Evolutionary conservation across 148 eudicot genomes (phyloP).

Genomic region (Persicaria maculosa): DNA sequence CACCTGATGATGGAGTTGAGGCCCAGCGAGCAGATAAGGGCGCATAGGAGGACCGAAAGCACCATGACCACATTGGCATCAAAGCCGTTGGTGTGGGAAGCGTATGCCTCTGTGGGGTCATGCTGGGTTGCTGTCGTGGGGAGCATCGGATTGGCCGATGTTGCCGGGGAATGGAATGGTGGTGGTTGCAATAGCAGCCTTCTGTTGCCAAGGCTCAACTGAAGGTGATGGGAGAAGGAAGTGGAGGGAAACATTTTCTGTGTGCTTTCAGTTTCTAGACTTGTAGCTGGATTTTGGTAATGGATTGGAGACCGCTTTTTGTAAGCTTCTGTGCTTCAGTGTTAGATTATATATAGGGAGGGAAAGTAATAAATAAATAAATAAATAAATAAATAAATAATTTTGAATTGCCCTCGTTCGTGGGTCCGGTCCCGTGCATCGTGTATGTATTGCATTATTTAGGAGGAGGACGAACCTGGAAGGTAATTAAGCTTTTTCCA

Average conservation of each 20-base stretch:
- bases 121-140: slow-evolving; percentile 15
- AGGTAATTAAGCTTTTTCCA: no score
- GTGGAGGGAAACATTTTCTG: slow-evolving; percentile 34
- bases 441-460: no score
- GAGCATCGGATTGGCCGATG: slow-evolving; percentile 22
- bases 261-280: not conserved
- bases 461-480: no score
- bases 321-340: slow-evolving; percentile 9
- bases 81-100: slow-evolving; percentile 31
- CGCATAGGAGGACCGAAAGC: slow-evolving; percentile 75
- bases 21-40: slow-evolving; percentile 76
- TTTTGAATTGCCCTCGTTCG: no score
- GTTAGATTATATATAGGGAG: not conserved
- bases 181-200: slow-evolving; percentile 41
- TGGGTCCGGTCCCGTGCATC: no score
- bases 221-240: slow-evolving; percentile 33
- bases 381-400: no score
- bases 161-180: slow-evolving; percentile 14
- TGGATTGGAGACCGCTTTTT: slow-evolving; percentile 7
- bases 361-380: no score
- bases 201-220: slow-evolving; percentile 29
- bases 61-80: slow-evolving; percentile 87
- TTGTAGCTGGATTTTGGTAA: not conserved
- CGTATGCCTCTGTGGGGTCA: slow-evolving; percentile 27
- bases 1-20: slow-evolving; percentile 65